Conservation (phyloP, 306 rosid species). For the Trichosanthes cucumerina region DNA sequence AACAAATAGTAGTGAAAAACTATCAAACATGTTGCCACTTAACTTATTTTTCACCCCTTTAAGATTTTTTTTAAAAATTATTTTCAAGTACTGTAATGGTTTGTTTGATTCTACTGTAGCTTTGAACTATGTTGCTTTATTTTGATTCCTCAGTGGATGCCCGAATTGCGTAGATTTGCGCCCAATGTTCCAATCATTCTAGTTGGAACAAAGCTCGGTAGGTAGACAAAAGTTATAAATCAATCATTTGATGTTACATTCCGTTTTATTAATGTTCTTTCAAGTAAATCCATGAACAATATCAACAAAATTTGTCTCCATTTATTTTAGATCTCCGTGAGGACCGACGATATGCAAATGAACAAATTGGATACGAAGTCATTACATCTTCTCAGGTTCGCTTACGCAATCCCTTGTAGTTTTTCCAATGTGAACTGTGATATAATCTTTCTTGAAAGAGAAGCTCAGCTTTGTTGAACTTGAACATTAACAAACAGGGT, state of each 20-base stretch:
- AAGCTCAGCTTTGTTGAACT: background rate
- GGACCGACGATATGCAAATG: slow-evolving; percentile 57
- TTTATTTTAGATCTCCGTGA: slow-evolving; percentile 72
- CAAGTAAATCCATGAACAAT: background rate
- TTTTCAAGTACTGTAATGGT: background rate
- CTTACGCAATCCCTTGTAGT: background rate
- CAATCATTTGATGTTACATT: background rate
- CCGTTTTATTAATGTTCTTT: background rate
- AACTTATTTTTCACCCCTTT: background rate
- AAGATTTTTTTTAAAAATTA: too few species aligned
- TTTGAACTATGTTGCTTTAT: background rate
- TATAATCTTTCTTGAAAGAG: background rate
- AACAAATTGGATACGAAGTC: slow-evolving; percentile 67
- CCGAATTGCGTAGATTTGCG: slow-evolving; percentile 90
- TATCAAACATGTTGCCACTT: background rate
- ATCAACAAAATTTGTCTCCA: background rate
- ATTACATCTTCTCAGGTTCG: slow-evolving; percentile 68
- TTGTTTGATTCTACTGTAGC: background rate
- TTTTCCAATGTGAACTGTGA: background rate
- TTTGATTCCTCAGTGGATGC: slow-evolving; percentile 78
- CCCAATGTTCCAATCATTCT: slow-evolving; percentile 92
- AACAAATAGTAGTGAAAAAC: background rate
- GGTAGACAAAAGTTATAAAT: slow-evolving; percentile 1
- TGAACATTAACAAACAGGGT: slow-evolving; percentile 37
- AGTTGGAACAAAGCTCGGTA: slow-evolving; percentile 96